Evolutionary conservation across 805 yeast species (phyloP).

Genomic region (Saturnispora saitoi): DNA sequence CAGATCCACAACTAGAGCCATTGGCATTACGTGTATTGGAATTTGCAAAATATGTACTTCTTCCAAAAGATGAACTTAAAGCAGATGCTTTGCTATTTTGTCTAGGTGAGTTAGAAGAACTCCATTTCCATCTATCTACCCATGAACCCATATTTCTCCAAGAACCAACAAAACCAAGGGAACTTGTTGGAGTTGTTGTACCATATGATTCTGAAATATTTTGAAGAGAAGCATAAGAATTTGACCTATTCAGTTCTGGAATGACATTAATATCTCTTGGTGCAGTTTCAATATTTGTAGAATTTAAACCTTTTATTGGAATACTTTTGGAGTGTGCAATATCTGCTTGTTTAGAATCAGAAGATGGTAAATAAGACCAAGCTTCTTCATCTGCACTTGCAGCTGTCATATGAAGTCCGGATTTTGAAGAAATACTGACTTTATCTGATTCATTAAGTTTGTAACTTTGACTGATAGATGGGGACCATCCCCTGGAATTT

Average conservation of each 20-base stretch:
- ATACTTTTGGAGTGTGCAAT: constrained; percentile 12
- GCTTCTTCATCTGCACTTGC: not conserved
- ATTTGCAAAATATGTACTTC: constrained; percentile 2
- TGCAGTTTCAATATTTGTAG: constrained; percentile 16
- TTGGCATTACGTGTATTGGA: not conserved
- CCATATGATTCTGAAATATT: constrained; percentile 32
- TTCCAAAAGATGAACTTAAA: constrained; percentile 11
- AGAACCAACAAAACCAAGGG: constrained; percentile 17
- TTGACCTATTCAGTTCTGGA: constrained; percentile 21
- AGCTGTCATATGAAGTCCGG: not conserved
- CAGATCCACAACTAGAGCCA: not conserved
- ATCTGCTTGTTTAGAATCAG: not conserved
- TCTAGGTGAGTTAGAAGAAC: constrained; percentile 3
- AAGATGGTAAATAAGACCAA: not conserved
- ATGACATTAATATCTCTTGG: constrained; percentile 7
- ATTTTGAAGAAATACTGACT: constrained; percentile 2
- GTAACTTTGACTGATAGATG: constrained; percentile 2
- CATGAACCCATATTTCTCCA: constrained; percentile 28
- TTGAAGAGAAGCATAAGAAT: constrained; percentile 30
- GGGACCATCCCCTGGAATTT: constrained; percentile 8
- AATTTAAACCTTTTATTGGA: constrained; percentile 7
- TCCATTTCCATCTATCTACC: constrained; percentile 23
- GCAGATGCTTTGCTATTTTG: constrained; percentile 7
- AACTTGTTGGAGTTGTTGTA: constrained; percentile 7
- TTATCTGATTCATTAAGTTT: constrained; percentile 1